Conservation (phyloP, 2,329 filamentous ascomycete genomes). For the Atkinsonella hypoxylon region DNA sequence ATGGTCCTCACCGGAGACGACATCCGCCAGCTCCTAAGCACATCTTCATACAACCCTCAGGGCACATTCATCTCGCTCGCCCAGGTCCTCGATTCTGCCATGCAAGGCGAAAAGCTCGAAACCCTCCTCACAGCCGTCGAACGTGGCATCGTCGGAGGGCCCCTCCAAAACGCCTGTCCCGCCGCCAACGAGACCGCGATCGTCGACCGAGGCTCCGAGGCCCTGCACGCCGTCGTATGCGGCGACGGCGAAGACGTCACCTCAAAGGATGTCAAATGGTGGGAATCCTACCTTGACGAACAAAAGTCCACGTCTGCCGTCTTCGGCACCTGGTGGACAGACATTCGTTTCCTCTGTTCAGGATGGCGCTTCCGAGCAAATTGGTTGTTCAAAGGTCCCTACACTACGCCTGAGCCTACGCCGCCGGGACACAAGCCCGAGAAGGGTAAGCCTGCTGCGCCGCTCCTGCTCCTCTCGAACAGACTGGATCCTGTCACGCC, state of each 20-base stretch:
- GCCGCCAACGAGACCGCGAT: not conserved
- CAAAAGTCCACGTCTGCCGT: constrained; percentile 18
- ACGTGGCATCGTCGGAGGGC: constrained; percentile 5
- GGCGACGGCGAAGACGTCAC: constrained; percentile 20
- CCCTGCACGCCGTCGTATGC: constrained; percentile 20
- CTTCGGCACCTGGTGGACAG: constrained; percentile 22
- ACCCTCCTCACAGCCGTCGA: not conserved
- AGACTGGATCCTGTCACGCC: constrained; percentile 35
- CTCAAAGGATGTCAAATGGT: constrained; percentile 13
- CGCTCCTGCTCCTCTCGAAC: constrained; percentile 32
- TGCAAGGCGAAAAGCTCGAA: constrained; percentile 10
- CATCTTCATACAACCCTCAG: constrained; percentile 20
- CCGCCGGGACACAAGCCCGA: not conserved
- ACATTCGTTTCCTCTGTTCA: constrained; percentile 27
- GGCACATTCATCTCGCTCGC: constrained; percentile 7
- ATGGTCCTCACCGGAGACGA: constrained; percentile 21
- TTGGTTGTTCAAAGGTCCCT: constrained; percentile 28
- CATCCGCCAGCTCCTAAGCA: constrained; percentile 15
- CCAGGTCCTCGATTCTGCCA: constrained; percentile 8
- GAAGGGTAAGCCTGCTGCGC: constrained; percentile 24
- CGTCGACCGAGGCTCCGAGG: constrained; percentile 11
- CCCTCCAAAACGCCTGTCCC: constrained; percentile 13
- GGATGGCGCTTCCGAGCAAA: constrained; percentile 25
- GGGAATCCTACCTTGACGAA: constrained; percentile 17
- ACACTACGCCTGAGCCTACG: constrained; percentile 16